Percentiles rank a stretch among this genome's conserved stretches.
Conservation (phyloP, 257 asterid species). For the Salvia miltiorrhiza region DNA sequence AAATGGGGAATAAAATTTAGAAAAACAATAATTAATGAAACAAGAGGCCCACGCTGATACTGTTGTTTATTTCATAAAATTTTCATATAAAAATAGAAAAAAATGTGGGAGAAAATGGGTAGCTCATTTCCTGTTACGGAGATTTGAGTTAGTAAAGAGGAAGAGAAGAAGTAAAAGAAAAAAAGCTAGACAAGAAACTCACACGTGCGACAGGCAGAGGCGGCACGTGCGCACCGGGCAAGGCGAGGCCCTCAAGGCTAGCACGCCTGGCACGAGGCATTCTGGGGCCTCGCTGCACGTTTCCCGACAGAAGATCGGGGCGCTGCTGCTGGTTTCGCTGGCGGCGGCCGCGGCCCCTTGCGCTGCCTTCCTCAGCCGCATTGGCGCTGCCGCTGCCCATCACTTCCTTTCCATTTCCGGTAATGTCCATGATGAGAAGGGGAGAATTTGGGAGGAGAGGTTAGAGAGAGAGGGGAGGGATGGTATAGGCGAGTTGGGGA, state of each 20-base stretch:
- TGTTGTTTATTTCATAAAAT: background rate
- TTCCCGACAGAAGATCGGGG: constrained; percentile 35
- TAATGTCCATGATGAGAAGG: constrained; percentile 2
- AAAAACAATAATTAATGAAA: background rate
- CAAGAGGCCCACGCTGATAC: background rate
- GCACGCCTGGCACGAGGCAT: constrained; percentile 51
- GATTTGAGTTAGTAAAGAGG: background rate
- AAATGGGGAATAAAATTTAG: background rate
- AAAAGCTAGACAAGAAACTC: background rate
- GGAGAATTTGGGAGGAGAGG: background rate
- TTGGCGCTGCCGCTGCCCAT: constrained; percentile 14
- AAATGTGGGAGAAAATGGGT: background rate
- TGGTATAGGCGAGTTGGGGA: constrained; percentile 22
- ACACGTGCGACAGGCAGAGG: constrained; percentile 47
- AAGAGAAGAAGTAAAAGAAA: background rate
- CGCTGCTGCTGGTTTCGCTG: background rate
- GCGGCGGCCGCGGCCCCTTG: constrained; percentile 1
- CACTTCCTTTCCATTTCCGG: constrained; percentile 1
- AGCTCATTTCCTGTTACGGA: background rate
- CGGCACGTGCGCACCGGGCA: constrained; percentile 40
- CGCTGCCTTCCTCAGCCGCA: background rate
- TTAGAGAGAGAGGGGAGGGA: background rate
- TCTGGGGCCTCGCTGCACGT: constrained; percentile 41
- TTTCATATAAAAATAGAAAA: background rate
- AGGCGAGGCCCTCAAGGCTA: constrained; percentile 28